These are phyloP conservation scores for Nitzschia putrida DNA, from an alignment of 108 stramenopile species.

Conservation along the genomic window DNA sequence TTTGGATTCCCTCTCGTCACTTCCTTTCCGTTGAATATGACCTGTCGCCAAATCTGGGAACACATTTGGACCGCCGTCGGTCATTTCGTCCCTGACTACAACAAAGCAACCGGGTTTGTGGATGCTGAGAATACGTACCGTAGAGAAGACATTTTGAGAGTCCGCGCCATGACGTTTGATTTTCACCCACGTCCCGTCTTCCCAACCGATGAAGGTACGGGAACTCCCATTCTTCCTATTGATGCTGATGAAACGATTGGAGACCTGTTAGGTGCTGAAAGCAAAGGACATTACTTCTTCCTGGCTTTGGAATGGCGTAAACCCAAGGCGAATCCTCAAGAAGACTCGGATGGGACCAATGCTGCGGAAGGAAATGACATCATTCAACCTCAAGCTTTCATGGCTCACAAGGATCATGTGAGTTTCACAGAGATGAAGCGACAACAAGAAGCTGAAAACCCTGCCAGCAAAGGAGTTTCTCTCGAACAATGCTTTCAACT, in stretches of 20 bases:
- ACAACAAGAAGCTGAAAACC: constrained; percentile 17
- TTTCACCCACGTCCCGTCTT: constrained; percentile 33
- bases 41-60: constrained; percentile 56
- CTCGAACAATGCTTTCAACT: constrained; percentile 77
- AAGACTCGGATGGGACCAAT: background rate
- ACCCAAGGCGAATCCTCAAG: constrained; percentile 4
- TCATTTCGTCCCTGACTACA: constrained; percentile 23
- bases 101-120: background rate
- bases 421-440: constrained; percentile 30
- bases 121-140: constrained; percentile 15
- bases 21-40: constrained; percentile 44
- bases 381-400: constrained; percentile 32
- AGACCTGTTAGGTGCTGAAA: constrained; percentile 34
- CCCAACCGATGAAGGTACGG: constrained; percentile 13
- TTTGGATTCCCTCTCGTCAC: constrained; percentile 70
- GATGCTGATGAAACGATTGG: constrained; percentile 33
- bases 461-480: constrained; percentile 43
- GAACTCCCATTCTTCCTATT: constrained; percentile 28
- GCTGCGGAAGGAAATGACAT: background rate
- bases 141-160: constrained; percentile 24
- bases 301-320: constrained; percentile 49
- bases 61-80: constrained; percentile 48
- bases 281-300: constrained; percentile 45
- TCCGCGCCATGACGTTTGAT: constrained; percentile 32
- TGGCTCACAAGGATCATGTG: constrained; percentile 30